Base-by-base conservation (phyloP, 139 green algal genomes). In the Ettlia oleoabundans region DNA sequence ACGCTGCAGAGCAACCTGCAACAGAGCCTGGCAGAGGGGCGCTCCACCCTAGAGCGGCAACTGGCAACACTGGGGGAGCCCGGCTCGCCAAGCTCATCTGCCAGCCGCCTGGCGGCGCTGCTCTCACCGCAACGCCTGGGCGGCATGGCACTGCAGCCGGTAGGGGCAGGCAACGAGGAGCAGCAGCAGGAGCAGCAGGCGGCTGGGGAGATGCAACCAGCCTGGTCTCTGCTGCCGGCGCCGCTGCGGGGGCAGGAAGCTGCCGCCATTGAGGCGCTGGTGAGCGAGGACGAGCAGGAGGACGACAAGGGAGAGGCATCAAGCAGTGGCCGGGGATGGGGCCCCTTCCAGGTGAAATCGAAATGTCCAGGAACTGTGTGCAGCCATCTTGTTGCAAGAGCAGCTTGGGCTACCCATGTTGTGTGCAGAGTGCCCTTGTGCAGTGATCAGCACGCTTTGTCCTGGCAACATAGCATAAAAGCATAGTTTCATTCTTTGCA, bases 1-100 rank as follows among this genome's bases (percentile, higher is more conserved):
- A 41, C 28, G 21, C 80, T 88, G 21, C 72, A 86, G 26, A 32
- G 42, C 53, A 86, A 35, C 52, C 66, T 89, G 37, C 66, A 82
- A 51, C 33, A 70, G 18, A 85, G 74, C 63, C 69, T 89, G 30
- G 61, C 70, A 33, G 84, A 88, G 47, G 58, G 63, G 32, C 64
- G 73, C 8, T 15, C 40, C 38, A 43, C 28, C 26, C 70, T 88
- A 72, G 78, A 86, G 63, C 51, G 76, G 22, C 67, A 33, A 40
- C 40, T 88, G 67, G 24, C 81, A 30, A 75, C 76, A 6, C n/a
- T 84, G 38, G 76, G 76, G 2, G 83, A 86, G 82, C 82, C 82
- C 2, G 82, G 82, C 26, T 84, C 75, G 3, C 82, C 82, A 6
- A 38, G 35, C 63, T 64, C 75, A 41, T 64, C 32, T 73, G 47